Conservation (phyloP, 257 asterid species). For the Solanum piurae region DNA sequence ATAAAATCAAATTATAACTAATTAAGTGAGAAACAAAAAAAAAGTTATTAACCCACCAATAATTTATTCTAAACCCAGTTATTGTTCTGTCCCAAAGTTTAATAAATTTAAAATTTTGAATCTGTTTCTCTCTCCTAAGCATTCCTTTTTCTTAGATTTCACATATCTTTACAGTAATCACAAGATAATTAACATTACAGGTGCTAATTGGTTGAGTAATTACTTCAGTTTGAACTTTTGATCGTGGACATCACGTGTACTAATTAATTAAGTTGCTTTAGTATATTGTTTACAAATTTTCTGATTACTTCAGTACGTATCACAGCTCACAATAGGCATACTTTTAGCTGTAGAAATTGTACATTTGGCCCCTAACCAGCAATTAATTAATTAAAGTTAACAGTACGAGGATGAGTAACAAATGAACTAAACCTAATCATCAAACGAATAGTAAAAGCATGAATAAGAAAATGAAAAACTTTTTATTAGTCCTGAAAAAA, state of each 20-base stretch:
- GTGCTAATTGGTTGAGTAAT: neutral
- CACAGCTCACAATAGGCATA: neutral
- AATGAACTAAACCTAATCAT: neutral
- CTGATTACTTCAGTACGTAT: neutral
- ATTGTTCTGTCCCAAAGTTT: neutral
- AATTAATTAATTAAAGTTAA: neutral
- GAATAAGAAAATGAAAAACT: neutral
- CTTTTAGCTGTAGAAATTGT: neutral
- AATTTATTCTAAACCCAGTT: neutral
- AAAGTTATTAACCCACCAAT: neutral
- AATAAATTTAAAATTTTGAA: neutral
- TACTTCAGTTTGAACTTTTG: neutral
- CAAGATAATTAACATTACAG: neutral
- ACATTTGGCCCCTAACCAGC: neutral
- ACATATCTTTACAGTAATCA: neutral
- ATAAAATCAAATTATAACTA: neutral
- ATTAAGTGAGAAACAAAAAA: neutral
- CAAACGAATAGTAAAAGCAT: neutral
- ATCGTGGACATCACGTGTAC: neutral
- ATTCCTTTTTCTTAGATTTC: neutral
- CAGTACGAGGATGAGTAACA: neutral
- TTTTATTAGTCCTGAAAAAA: neutral
- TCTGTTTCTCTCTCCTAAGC: neutral
- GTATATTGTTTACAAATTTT: neutral
- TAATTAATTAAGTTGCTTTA: neutral